Conservation (phyloP, 2,329 filamentous ascomycete genomes). For the Paradendryphiella salina region DNA sequence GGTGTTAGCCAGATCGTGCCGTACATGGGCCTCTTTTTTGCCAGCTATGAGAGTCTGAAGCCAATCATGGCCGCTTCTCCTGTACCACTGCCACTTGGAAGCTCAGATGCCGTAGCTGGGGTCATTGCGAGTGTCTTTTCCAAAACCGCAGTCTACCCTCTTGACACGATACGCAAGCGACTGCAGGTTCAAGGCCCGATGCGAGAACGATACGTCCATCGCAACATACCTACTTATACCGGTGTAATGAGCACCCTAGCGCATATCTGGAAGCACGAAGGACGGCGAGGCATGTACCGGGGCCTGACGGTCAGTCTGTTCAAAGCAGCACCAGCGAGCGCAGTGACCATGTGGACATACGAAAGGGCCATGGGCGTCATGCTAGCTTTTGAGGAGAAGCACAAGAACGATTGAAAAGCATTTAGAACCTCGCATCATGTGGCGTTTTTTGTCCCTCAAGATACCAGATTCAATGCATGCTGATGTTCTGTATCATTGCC, state of each 20-base stretch:
- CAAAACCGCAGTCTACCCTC: slow-evolving; percentile 88
- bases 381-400: slow-evolving; percentile 37
- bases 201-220: slow-evolving; percentile 74
- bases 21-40: slow-evolving; percentile 97
- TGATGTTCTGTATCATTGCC: not conserved
- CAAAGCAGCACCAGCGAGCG: slow-evolving; percentile 91
- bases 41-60: slow-evolving; percentile 76
- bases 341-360: slow-evolving; percentile 94
- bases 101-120: slow-evolving; percentile 81
- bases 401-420: slow-evolving; percentile 7
- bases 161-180: slow-evolving; percentile 89
- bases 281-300: slow-evolving; percentile 78
- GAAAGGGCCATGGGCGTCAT: slow-evolving; percentile 71
- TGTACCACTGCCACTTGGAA: slow-evolving; percentile 67
- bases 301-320: slow-evolving; percentile 85
- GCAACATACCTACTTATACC: slow-evolving; percentile 83
- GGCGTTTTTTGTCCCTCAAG: not conserved
- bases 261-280: slow-evolving; percentile 72
- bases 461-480: not conserved
- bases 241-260: slow-evolving; percentile 67
- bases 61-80: slow-evolving; percentile 53
- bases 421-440: not conserved
- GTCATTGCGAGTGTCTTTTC: slow-evolving; percentile 76
- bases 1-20: slow-evolving; percentile 87
- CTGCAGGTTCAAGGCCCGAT: slow-evolving; percentile 95